Evolutionary conservation across 2,329 filamentous ascomycete genomes (phyloP), one percentile per base, ranked within the genome.

Genomic region (Talaromyces sp.): DNA sequence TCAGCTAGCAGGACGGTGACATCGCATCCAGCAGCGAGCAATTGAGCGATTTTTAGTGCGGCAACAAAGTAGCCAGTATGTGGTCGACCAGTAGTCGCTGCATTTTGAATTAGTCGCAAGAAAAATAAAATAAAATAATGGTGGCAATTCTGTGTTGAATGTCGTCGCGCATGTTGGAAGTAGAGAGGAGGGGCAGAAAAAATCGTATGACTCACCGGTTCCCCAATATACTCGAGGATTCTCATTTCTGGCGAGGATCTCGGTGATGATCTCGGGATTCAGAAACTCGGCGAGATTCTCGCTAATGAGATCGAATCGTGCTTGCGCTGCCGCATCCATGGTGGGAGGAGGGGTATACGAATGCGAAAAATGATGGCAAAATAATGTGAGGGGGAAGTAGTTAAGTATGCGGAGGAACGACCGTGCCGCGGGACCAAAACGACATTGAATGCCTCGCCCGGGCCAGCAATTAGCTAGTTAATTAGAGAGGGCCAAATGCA

Each of bases 41-140:
- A 87, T 74, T 97, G 89, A 44, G 92, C 92, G 65, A 97, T 89
- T 78, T 97, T 97, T 72, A 96, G 85, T 68, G 90, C 88, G 6
- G 92, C 88, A 10, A 95, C 89, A 65, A 96, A 91, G 82, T 96
- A 96, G 68, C 91, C 93, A 73, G 87, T 90, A 76, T 97, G 93
- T 59, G 92, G 92, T 63, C 88, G 84, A n/a, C 92, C 92, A 0
- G 92, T 96, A 17, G 91, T 92, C 19, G 91, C 90, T 44, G 89
- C 93, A 49, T 65, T 69, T 67, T 47, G 4, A 47, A 25, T 47
- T 19, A 47, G 11, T 25, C 1, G 22, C 11, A 17, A 22, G 4
- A 22, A 13, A 13, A 22, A 17, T 1, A 22, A 47, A 36, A 54
- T 13, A 36, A 25, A 44, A 51, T 42, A 39, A 39, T 36, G 6